A percentile compares a stretch with the other conserved stretches of the same genome.
Evolutionary conservation across 495 filamentous ascomycete species (phyloP).

Genomic region (Penicillium lagena): DNA sequence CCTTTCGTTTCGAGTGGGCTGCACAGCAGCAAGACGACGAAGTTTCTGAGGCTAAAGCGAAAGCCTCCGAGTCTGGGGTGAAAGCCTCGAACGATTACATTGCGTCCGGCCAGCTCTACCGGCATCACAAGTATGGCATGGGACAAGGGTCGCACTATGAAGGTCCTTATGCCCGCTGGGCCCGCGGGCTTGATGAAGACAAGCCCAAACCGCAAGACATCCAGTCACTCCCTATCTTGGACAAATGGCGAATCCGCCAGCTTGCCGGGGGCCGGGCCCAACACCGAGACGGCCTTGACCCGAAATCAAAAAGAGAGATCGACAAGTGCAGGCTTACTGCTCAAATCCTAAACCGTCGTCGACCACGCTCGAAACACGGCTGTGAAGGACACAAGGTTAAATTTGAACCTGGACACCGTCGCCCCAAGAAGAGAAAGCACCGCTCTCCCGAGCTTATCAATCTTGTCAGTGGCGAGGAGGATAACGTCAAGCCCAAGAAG

Average conservation of each 20-base stretch:
- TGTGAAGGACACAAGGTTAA: too few species aligned
- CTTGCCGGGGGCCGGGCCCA: conserved; percentile 17
- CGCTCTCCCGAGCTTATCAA: too few species aligned
- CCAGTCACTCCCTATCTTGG: conserved; percentile 9
- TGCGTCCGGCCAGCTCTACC: conserved; percentile 26
- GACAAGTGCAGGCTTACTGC: conserved; percentile 17
- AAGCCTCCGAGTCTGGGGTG: conserved; percentile 18
- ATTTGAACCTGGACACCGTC: too few species aligned
- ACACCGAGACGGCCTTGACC: conserved; percentile 16
- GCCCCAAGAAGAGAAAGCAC: too few species aligned
- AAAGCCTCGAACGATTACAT: conserved; percentile 22
- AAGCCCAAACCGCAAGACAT: conserved; percentile 8
- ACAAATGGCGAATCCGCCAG: conserved; percentile 20
- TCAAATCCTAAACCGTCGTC: not conserved
- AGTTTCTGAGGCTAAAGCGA: too few species aligned
- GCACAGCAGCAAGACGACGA: too few species aligned
- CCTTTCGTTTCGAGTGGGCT: conserved; percentile 18
- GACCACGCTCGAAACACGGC: too few species aligned
- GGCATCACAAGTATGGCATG: conserved; percentile 36
- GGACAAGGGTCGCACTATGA: conserved; percentile 38
- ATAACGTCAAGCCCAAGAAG: too few species aligned
- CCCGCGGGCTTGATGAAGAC: conserved; percentile 16
- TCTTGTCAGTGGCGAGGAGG: too few species aligned
- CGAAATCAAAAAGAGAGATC: conserved; percentile 8
- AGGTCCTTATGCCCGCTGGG: conserved; percentile 40